Evolutionary conservation across 768 basidiomycete genomes (phyloP).

Genomic region (Boletus pseudo-olivaceus): DNA sequence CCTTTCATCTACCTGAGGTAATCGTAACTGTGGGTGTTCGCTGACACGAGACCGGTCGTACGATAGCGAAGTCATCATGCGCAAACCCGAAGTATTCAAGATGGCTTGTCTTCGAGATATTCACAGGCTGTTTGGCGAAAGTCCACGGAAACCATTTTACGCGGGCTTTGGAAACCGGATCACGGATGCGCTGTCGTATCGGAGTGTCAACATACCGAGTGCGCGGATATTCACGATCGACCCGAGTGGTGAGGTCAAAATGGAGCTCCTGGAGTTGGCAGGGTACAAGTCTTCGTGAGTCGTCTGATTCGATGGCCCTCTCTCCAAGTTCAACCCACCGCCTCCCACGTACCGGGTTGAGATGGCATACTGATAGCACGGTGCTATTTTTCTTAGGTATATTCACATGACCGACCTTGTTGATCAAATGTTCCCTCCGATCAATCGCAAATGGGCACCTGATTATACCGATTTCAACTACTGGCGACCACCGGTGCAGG

Average conservation of each 20-base stretch:
- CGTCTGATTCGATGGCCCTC: neutral
- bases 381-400: slow-evolving; percentile 50
- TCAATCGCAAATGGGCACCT: slow-evolving; percentile 81
- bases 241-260: slow-evolving; percentile 90
- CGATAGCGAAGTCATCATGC: slow-evolving; percentile 92
- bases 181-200: slow-evolving; percentile 97
- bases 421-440: slow-evolving; percentile 98
- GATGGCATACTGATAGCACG: neutral
- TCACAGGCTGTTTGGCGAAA: slow-evolving; percentile 80
- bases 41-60: neutral
- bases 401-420: slow-evolving; percentile 99
- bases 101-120: slow-evolving; percentile 98
- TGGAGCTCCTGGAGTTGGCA: slow-evolving; percentile 93
- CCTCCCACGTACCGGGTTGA: neutral
- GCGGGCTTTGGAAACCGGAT: slow-evolving; percentile 98
- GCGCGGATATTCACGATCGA: slow-evolving; percentile 97
- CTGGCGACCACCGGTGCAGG: slow-evolving; percentile 82
- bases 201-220: slow-evolving; percentile 91
- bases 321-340: too few species aligned
- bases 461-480: slow-evolving; percentile 98
- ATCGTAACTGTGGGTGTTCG: neutral
- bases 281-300: slow-evolving; percentile 95
- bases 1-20: neutral
- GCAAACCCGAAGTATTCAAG: slow-evolving; percentile 99
- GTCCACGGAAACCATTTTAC: slow-evolving; percentile 77